A percentile compares a stretch with the other conserved stretches of the same genome.
Conservation (phyloP, 768 basidiomycete genomes). For the Cantharellus anzutake region DNA sequence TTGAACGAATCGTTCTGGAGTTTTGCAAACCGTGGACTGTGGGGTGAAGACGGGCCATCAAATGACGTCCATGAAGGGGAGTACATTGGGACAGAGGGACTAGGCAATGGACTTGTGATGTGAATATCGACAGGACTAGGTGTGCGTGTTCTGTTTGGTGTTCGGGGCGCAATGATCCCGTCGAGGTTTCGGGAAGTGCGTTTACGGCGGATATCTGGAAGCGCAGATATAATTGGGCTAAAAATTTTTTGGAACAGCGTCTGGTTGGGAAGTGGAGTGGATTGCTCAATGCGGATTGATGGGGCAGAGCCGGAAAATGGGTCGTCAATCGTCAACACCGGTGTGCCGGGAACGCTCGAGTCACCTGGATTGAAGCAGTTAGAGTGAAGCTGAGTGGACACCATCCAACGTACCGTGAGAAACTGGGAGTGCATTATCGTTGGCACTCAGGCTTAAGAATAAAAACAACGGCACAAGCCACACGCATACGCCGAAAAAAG, state of each 20-base stretch:
- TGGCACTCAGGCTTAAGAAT: conserved; percentile 89
- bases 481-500: conserved; percentile 29
- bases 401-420: background rate
- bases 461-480: conserved; percentile 65
- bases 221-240: background rate
- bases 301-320: background rate
- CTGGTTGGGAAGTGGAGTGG: background rate
- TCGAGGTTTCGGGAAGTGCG: background rate
- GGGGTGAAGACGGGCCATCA: no score
- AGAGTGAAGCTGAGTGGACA: background rate
- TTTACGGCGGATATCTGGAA: background rate
- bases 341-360: background rate
- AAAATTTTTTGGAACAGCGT: background rate
- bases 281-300: background rate
- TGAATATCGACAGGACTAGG: no score
- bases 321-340: background rate
- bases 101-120: no score
- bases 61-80: no score
- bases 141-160: background rate
- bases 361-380: background rate
- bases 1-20: no score
- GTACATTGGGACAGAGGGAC: no score
- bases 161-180: background rate
- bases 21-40: no score
- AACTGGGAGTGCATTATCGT: conserved; percentile 83